Conservation (phyloP, 306 rosid species). For the Quercus parvula region DNA sequence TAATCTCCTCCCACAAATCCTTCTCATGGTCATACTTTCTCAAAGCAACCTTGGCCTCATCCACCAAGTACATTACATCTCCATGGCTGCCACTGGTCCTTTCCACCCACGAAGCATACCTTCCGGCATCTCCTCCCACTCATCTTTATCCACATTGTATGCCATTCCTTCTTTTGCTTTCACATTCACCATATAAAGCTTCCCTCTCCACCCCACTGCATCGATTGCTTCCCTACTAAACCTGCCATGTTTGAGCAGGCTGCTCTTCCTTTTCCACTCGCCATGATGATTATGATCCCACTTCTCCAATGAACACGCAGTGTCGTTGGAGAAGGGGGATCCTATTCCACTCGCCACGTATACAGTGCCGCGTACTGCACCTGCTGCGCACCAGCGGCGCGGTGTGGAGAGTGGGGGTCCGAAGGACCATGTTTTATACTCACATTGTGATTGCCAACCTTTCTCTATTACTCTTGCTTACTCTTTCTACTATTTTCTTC, state of each 20-base stretch:
- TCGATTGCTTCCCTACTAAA: constrained; percentile 81
- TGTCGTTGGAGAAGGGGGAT: constrained; percentile 47
- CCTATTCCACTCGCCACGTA: constrained; percentile 85
- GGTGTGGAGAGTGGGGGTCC: constrained; percentile 58
- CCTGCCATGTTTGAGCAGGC: constrained; percentile 36
- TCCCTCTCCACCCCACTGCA: constrained; percentile 78
- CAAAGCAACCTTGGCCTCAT: constrained; percentile 48
- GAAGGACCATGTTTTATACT: constrained; percentile 26
- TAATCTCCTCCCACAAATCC: constrained; percentile 57
- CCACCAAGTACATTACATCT: constrained; percentile 63
- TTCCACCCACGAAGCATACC: constrained; percentile 83
- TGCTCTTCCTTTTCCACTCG: constrained; percentile 50
- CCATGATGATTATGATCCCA: constrained; percentile 28
- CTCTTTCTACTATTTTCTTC: too few species aligned
- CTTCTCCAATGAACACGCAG: constrained; percentile 46
- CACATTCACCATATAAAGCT: constrained; percentile 70
- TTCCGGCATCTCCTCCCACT: constrained; percentile 69
- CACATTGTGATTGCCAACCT: too few species aligned
- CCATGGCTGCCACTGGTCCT: constrained; percentile 93
- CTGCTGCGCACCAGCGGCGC: constrained; percentile 86
- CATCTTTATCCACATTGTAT: constrained; percentile 49
- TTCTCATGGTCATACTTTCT: constrained; percentile 33
- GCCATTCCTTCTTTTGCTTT: constrained; percentile 57
- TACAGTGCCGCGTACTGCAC: constrained; percentile 22
- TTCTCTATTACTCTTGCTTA: too few species aligned